Conservation (phyloP, 305 asterid genomes). For the Plantago lanceolata region DNA sequence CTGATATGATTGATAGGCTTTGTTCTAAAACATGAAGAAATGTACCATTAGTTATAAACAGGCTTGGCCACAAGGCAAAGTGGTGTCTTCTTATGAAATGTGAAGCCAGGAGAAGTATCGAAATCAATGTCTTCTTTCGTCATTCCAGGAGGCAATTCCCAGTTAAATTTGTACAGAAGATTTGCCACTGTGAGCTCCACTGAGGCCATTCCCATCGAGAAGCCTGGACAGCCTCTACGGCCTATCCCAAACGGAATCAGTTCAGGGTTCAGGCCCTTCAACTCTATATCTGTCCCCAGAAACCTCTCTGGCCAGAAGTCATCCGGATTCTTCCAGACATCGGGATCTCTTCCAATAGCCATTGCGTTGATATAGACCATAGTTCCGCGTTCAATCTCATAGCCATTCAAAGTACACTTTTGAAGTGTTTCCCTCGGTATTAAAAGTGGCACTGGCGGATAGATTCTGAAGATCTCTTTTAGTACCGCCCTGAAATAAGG, state of each 20-base stretch:
- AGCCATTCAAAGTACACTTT: not conserved
- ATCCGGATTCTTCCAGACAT: constrained; percentile 6
- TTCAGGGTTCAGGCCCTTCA: constrained; percentile 11
- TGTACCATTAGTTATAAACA: not conserved
- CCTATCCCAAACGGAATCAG: constrained; percentile 15
- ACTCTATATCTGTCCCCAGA: not conserved
- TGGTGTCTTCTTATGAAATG: not conserved
- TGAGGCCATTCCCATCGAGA: constrained; percentile 7
- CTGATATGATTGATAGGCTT: not conserved
- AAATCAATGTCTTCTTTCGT: constrained; percentile 7
- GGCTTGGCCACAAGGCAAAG: constrained; percentile 15
- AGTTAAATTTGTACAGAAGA: constrained; percentile 17
- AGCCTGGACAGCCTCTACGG: too few relatives aligned
- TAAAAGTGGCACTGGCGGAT: constrained; percentile 5
- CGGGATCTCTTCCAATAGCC: constrained; percentile 8
- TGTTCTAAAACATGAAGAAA: not conserved
- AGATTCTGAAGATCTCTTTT: constrained; percentile 11
- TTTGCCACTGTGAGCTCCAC: constrained; percentile 15
- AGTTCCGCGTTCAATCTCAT: not conserved
- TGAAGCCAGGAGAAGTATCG: not conserved
- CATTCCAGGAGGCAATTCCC: constrained; percentile 16
- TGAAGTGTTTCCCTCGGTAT: constrained; percentile 16
- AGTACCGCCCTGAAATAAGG: constrained; percentile 9
- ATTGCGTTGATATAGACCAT: constrained; percentile 5
- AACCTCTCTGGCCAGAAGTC: constrained; percentile 17